phyloP scores from a whole-genome alignment of 768 basidiomycete genomes.

The Mycena filopes region DNA sequence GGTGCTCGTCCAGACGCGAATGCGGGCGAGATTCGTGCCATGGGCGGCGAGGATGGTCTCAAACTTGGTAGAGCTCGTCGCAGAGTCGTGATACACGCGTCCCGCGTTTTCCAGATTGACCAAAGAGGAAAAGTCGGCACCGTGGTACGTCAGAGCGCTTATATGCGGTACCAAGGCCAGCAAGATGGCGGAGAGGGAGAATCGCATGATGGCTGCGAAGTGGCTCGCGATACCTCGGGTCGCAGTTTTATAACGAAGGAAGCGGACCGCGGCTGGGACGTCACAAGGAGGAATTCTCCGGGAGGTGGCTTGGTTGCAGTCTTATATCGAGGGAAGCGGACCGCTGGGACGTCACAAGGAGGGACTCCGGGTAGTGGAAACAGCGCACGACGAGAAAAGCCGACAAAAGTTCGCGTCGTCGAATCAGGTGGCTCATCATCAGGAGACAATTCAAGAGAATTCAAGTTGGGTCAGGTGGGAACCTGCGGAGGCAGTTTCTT shows the following conservation, averaged over 20 bases:
- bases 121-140: slow-evolving; percentile 20
- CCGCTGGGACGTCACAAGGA: too few species aligned
- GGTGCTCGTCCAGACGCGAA: slow-evolving; percentile 72
- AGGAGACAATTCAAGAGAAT: neutral
- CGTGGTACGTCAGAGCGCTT: slow-evolving; percentile 12
- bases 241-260: slow-evolving; percentile 6
- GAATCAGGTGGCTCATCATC: slow-evolving; percentile 2
- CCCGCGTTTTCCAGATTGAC: slow-evolving; percentile 13
- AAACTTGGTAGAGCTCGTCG: slow-evolving; percentile 13
- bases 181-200: slow-evolving; percentile 17
- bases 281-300: slow-evolving; percentile 20
- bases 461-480: slow-evolving; percentile 19
- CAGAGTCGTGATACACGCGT: slow-evolving; percentile 16
- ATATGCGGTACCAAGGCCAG: slow-evolving; percentile 7
- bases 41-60: slow-evolving; percentile 62
- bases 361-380: too few species aligned
- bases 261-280: slow-evolving; percentile 6
- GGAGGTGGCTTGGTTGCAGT: neutral
- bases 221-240: too few species aligned
- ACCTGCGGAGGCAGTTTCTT: too few species aligned
- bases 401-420: slow-evolving; percentile 17
- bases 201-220: slow-evolving; percentile 5
- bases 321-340: too few species aligned
- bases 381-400: neutral
- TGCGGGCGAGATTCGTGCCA: slow-evolving; percentile 67